Evolutionary conservation across 306 rosid species (phyloP).

Genomic region (Dalbergia cultrata): DNA sequence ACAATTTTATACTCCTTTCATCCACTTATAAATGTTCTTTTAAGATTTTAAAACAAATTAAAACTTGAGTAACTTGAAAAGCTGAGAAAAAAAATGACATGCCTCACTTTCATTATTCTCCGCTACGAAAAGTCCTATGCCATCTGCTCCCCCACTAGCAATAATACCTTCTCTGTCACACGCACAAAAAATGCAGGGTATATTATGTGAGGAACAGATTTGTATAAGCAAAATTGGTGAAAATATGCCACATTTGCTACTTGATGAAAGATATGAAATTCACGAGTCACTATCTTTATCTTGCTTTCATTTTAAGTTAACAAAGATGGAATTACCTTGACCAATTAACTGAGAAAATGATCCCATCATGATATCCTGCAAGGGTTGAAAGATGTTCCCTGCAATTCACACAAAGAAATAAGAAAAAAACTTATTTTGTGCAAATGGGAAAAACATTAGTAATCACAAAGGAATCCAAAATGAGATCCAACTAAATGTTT

Average conservation of each 20-base stretch:
- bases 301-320: neutral
- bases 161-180: conserved; percentile 69
- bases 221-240: neutral
- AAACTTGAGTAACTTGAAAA: neutral
- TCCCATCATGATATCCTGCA: conserved; percentile 77
- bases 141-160: conserved; percentile 83
- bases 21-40: too few relatives aligned
- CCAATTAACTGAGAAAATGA: conserved; percentile 81
- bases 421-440: conserved; percentile 4
- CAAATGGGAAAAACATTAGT: neutral
- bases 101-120: conserved; percentile 61
- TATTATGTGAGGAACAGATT: neutral
- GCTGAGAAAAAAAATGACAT: neutral
- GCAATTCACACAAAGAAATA: conserved; percentile 45
- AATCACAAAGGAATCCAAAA: neutral
- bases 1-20: too few relatives aligned
- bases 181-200: conserved; percentile 36
- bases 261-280: neutral
- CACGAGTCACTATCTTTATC: neutral
- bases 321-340: conserved; percentile 58
- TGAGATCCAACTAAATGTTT: neutral
- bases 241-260: neutral
- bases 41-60: too few relatives aligned
- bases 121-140: conserved; percentile 54
- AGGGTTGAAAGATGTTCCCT: conserved; percentile 77